Conservation (phyloP, 2,329 filamentous ascomycete genomes). For the Bipolaris bicolor region DNA sequence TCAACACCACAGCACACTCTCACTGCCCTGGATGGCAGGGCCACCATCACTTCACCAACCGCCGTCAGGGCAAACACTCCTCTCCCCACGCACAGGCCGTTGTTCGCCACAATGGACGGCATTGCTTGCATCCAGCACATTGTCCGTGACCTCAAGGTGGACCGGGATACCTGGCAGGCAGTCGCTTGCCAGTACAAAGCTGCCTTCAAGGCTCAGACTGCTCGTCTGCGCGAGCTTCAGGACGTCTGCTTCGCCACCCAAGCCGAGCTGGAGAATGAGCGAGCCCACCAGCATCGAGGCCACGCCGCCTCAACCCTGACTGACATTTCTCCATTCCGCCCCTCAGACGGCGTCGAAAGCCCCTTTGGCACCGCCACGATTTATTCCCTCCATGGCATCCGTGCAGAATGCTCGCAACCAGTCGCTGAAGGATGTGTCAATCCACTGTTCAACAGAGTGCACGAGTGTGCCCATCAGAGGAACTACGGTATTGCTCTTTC, state of each 20-base stretch:
- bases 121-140: slow-evolving; percentile 19
- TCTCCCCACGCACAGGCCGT: slow-evolving; percentile 28
- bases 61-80: slow-evolving; percentile 7
- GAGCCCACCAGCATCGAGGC: slow-evolving; percentile 23
- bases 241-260: slow-evolving; percentile 41
- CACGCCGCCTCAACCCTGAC: slow-evolving; percentile 5
- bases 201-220: slow-evolving; percentile 36
- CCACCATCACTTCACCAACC: background rate
- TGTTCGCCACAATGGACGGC: slow-evolving; percentile 10
- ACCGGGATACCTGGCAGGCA: slow-evolving; percentile 40
- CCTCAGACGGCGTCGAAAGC: slow-evolving; percentile 13
- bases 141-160: slow-evolving; percentile 34
- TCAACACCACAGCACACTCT: background rate
- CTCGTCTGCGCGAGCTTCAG: slow-evolving; percentile 32
- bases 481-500: slow-evolving; percentile 34
- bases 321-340: background rate
- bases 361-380: slow-evolving; percentile 26
- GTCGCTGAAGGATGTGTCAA: slow-evolving; percentile 16
- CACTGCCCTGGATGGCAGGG: background rate
- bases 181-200: slow-evolving; percentile 37
- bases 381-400: slow-evolving; percentile 2
- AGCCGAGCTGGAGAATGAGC: slow-evolving; percentile 42
- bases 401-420: background rate
- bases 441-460: slow-evolving; percentile 26
- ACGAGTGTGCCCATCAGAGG: slow-evolving; percentile 22